These are phyloP conservation scores for Sclerospora graminicola DNA, from an alignment of 352 stramenopile genomes.

Conservation along the genomic window DNA sequence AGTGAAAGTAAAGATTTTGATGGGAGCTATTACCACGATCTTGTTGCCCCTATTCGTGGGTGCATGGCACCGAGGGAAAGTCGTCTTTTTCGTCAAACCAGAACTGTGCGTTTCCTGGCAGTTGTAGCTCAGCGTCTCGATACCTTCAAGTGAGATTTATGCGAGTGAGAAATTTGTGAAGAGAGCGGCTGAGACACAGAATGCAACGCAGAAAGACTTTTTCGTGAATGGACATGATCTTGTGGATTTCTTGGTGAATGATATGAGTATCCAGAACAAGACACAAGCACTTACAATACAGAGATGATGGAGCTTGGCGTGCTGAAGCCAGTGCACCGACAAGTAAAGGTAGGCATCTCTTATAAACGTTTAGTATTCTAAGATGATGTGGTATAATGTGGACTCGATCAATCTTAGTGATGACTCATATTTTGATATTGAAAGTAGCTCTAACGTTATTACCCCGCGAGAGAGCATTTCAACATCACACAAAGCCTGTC, in stretches of 20 bases:
- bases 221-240: slow-evolving; percentile 69
- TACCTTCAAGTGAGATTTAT: slow-evolving; percentile 82
- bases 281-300: slow-evolving; percentile 51
- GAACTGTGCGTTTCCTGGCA: slow-evolving; percentile 51
- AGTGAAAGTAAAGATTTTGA: slow-evolving; percentile 63
- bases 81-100: slow-evolving; percentile 41
- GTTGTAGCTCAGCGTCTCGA: slow-evolving; percentile 47
- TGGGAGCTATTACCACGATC: slow-evolving; percentile 53
- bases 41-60: slow-evolving; percentile 82
- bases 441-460: slow-evolving; percentile 29
- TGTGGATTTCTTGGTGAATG: slow-evolving; percentile 62
- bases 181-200: slow-evolving; percentile 18
- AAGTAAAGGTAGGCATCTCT: slow-evolving; percentile 5
- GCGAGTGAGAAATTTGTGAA: slow-evolving; percentile 65
- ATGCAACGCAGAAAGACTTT: slow-evolving; percentile 46
- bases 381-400: slow-evolving; percentile 70
- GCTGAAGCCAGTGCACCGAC: slow-evolving; percentile 30
- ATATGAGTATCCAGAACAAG: slow-evolving; percentile 43
- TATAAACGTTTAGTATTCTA: slow-evolving; percentile 63
- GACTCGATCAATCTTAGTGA: slow-evolving; percentile 65
- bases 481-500: slow-evolving; percentile 9
- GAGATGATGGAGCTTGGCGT: slow-evolving; percentile 68
- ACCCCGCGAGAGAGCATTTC: slow-evolving; percentile 17
- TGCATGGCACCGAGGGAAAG: slow-evolving; percentile 58
- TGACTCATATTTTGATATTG: slow-evolving; percentile 62